Evolutionary conservation across 2,329 filamentous ascomycete species (phyloP), one percentile per base, ranked within the genome.

Genomic region (Aspergillus puulaauensis): DNA sequence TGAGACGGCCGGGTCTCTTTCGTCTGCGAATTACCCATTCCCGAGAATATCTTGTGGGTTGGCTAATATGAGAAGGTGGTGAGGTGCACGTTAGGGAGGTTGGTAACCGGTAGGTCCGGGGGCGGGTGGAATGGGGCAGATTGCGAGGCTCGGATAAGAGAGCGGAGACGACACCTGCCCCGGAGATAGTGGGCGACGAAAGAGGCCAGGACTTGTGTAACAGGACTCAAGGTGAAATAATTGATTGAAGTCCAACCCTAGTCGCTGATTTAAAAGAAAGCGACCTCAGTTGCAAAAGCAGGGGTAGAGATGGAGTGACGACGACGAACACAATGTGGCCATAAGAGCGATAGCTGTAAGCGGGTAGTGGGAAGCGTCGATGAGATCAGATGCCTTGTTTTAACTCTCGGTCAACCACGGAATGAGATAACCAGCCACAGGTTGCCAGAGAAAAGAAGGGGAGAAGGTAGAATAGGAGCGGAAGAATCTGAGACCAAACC

Each of bases 21-120:
- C 39, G 77, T 79, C 58, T 79, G 73, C 50, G 77, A 74, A 64
- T 80, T 80, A 49, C 77, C 77, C 77, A 80, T 80, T 15, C 59
- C 61, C 56, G 52, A 57, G 57, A 47, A 53, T 41, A 6, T 27
- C 6, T 51, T 55, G 54, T 39, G 46, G 37, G 23, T 46, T 58
- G 12, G 53, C 52, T 51, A 56, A 6, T 53, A n/a, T 17, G 39
- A n/a, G 17, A 52, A 35, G 37, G 55, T n/a, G 40, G 31, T 40
- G 33, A 48, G 37, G 45, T 52, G 31, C 17, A n/a, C 19, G 19
- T 17, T 21, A 37, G 15, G 15, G 33, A 31, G 39, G 23, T 47
- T 19, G 45, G 44, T 19, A 49, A 19, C 45, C 19, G 45, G 37
- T 19, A 40, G 45, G 33, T 17, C 50, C 46, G 23, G 35, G 15